Evolutionary conservation across 1,284 basidiomycete species (phyloP), one percentile per base, ranked within the genome.

Genomic region (Cryptococcus amylolentus): DNA sequence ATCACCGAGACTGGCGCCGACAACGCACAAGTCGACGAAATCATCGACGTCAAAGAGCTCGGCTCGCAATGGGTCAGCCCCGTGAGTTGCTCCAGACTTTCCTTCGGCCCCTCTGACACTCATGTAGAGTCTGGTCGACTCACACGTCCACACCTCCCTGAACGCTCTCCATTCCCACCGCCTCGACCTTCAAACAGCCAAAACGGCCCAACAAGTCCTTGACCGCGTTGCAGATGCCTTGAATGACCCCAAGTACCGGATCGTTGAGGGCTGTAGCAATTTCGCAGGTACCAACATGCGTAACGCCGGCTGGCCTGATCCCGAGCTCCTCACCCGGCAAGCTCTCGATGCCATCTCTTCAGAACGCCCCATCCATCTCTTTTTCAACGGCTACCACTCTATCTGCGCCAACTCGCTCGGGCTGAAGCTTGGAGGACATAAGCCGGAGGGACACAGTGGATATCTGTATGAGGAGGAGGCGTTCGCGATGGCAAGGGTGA

Each of bases 331-430:
- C 55, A 61, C 52, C 31, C 60, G 64, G 10, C 16, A 41, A 5
- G 46, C 49, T 14, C 59, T 73, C 46, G 72, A 75, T 47, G 48
- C 27, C 13, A 37, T 67, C 42, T 40, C 23, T 28, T n/a, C 53
- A 2, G 50, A 56, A 5, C 38, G 67, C 38, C 70, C 71, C 16
- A 62, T 75, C 12, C 61, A 62, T 14, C 53, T 72, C 53, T 63
- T 72, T 13, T 63, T 56, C 51, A 69, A 67, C 41, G 72, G 71
- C 4, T 67, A 72, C 48, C 73, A 75, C 59, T 69, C 69, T 31
- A 54, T 67, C 14, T 64, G 63, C 44, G 54, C 52, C 54, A 75
- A 74, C 56, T 62, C 69, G 10, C 27, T 54, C 5, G 71, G 63
- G 9, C 55, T 75, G 9, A 35, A 49, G 47, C 54, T 35, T 13